Evolutionary conservation across 2,329 filamentous ascomycete species (phyloP).

Genomic region (Colletotrichum coccodes): DNA sequence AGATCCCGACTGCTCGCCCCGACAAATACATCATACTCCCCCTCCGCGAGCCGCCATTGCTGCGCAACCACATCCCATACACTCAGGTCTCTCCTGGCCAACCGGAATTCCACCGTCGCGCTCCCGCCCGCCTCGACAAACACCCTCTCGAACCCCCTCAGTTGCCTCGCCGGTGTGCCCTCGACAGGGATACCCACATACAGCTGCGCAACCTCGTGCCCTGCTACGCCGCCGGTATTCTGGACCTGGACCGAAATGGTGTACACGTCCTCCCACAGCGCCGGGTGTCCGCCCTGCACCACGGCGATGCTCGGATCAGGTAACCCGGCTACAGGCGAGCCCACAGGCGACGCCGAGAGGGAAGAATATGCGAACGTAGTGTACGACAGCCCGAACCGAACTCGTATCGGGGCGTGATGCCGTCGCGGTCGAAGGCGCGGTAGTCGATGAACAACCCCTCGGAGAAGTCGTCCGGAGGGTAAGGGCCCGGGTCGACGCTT

Average conservation of each 20-base stretch:
- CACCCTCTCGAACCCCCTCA: conserved; percentile 61
- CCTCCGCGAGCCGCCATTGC: conserved; percentile 59
- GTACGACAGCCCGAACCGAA: conserved; percentile 86
- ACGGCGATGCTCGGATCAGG: conserved; percentile 51
- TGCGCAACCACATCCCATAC: conserved; percentile 59
- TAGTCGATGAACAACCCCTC: conserved; percentile 86
- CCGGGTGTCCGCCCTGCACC: conserved; percentile 53
- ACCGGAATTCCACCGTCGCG: conserved; percentile 48
- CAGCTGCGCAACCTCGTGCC: conserved; percentile 59
- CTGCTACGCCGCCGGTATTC: conserved; percentile 54
- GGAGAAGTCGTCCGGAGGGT: conserved; percentile 79
- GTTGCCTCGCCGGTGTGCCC: conserved; percentile 46
- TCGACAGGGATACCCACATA: conserved; percentile 40
- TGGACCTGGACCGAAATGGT: conserved; percentile 48
- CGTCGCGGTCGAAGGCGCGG: conserved; percentile 79
- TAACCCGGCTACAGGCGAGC: conserved; percentile 35
- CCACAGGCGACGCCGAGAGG: conserved; percentile 38
- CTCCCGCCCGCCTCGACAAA: conserved; percentile 49
- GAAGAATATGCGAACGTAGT: conserved; percentile 69
- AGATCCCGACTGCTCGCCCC: conserved; percentile 14
- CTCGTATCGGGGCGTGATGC: conserved; percentile 76
- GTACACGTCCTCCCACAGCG: conserved; percentile 59
- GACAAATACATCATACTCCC: conserved; percentile 34
- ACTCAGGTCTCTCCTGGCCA: conserved; percentile 60
- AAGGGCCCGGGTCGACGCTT: conserved; percentile 57